Base-by-base conservation (phyloP, 306 rosid genomes). In the Quercus alba region DNA sequence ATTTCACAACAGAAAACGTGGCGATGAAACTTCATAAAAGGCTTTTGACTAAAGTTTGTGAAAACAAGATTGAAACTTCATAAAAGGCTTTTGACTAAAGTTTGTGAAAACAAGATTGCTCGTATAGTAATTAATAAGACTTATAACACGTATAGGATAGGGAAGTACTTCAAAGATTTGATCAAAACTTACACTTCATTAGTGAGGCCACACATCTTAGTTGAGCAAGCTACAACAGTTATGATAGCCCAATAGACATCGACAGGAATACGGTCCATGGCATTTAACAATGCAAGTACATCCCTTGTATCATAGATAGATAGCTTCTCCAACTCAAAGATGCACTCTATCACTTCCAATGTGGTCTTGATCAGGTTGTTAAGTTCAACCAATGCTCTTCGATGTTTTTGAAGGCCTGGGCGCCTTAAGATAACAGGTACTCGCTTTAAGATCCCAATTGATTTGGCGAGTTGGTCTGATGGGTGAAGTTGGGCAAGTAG, bases 241-340 rank as follows among this genome's bases (percentile, higher is more conserved):
- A 84, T 66, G 84, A 93, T 89, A 44, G 85, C 78, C 97, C 94
- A 93, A n/a, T 87, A 93, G 17, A 85, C 93, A 81, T 89, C 86
- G 28, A 85, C 87, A 0, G 87, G 91, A 70, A 86, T 77, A 38
- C 88, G 89, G 33, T 83, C 80, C 14, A 83, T 11, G 5, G 86
- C 87, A 0, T 18, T 7, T 1, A 44, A 59, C 82, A 90, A 57
- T 5, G 78, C 88, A 0, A 95, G 92, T 1, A 90, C 87, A 30
- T 86, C 89, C 72, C 73, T 82, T 0, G 81, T 70, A 72, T 85
- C 82, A 33, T 77, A 79, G 25, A 25, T 5, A 4, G 86, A 78
- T 14, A 89, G 84, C 41, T 80, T 87, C 38, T 86, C 87, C 49
- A 88, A 63, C n/a, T n/a, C n/a, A n/a, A n/a, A n/a, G n/a, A n/a